These are phyloP conservation scores for Mucor circinelloides DNA, from an alignment of 371 early-diverging fungal genomes.

Conservation along the genomic window DNA sequence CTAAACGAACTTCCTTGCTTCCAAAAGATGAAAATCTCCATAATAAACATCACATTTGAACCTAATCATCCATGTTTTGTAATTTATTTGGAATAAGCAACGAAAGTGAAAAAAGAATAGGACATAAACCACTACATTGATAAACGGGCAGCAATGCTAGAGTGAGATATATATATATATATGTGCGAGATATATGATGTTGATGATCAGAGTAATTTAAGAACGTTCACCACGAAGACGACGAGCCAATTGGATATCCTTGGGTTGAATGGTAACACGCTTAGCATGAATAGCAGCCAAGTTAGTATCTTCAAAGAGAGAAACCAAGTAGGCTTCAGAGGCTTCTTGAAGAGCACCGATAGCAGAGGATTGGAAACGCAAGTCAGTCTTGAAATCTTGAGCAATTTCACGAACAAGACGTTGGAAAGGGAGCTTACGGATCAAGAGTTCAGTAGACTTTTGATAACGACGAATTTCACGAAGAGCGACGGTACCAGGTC, in stretches of 20 bases:
- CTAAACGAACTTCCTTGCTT: neutral
- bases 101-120: too few species aligned
- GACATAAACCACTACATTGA: too few species aligned
- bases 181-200: neutral
- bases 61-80: neutral
- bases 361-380: constrained; percentile 98
- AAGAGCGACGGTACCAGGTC: constrained; percentile 90
- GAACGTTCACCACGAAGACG: constrained; percentile 69
- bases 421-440: constrained; percentile 99
- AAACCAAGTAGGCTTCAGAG: constrained; percentile 94
- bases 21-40: neutral
- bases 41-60: neutral
- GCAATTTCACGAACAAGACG: constrained; percentile 96
- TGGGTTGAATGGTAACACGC: constrained; percentile 95
- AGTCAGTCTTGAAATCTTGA: constrained; percentile 96
- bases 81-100: neutral
- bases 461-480: constrained; percentile 98
- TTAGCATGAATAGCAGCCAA: constrained; percentile 95
- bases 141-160: too few species aligned
- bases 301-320: constrained; percentile 74
- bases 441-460: constrained; percentile 98
- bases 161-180: too few species aligned
- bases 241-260: constrained; percentile 92
- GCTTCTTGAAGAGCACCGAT: constrained; percentile 99
- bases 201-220: constrained; percentile 43